Evolutionary conservation across 2,329 filamentous ascomycete genomes (phyloP).

Genomic region (Pseudogymnoascus sp.): DNA sequence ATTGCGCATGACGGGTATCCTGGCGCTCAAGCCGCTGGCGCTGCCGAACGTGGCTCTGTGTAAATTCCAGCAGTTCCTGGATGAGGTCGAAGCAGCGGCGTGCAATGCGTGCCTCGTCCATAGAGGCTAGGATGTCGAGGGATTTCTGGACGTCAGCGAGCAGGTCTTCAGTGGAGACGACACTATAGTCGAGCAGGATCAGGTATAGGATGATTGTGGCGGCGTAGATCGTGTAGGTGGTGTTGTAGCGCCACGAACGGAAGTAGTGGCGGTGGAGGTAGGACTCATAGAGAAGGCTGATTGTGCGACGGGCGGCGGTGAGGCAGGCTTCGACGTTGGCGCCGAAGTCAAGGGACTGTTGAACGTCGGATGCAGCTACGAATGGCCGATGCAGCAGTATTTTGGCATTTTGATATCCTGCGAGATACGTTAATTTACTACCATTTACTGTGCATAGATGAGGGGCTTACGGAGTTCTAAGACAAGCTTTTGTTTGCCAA

Average conservation of each 20-base stretch:
- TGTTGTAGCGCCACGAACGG: background rate
- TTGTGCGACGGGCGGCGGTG: background rate
- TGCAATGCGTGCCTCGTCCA: background rate
- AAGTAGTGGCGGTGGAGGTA: background rate
- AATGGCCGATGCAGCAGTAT: background rate
- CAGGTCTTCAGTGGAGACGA: background rate
- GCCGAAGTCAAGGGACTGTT: background rate
- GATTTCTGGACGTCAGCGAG: background rate
- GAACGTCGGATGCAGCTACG: background rate
- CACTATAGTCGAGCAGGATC: background rate
- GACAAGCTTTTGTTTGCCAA: background rate
- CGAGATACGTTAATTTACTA: background rate
- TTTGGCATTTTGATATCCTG: background rate
- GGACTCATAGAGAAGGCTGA: background rate
- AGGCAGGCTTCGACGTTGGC: background rate
- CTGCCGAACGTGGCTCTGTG: background rate
- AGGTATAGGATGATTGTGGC: background rate
- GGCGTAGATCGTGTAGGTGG: background rate
- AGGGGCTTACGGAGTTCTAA: background rate
- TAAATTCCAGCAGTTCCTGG: background rate
- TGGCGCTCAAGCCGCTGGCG: background rate
- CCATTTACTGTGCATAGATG: background rate
- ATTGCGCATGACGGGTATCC: background rate
- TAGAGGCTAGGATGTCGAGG: background rate
- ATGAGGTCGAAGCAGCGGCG: background rate